Evolutionary conservation across 805 yeast genomes (phyloP).

Genomic region (Teunomyces panamensis): DNA sequence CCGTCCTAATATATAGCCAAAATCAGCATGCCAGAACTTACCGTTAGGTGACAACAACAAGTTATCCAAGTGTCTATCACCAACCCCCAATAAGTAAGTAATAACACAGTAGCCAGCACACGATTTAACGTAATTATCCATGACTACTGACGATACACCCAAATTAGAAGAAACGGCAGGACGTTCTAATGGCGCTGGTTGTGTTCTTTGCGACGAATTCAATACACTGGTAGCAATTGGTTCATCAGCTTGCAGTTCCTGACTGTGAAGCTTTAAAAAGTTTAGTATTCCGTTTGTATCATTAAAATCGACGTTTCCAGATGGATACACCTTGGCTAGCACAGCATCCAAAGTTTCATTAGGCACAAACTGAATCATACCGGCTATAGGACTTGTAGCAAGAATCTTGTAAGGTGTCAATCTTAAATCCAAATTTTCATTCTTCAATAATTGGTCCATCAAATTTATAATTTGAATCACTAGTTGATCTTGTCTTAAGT

Average conservation of each 20-base stretch:
- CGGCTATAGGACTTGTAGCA: slow-evolving; percentile 89
- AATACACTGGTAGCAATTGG: slow-evolving; percentile 25
- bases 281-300: slow-evolving; percentile 69
- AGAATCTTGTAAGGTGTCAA: slow-evolving; percentile 86
- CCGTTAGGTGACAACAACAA: slow-evolving; percentile 71
- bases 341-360: slow-evolving; percentile 85
- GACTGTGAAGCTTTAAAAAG: slow-evolving; percentile 55
- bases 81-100: slow-evolving; percentile 91
- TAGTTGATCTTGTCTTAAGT: slow-evolving; percentile 91
- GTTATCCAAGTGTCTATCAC: slow-evolving; percentile 95
- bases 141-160: slow-evolving; percentile 58
- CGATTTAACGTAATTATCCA: slow-evolving; percentile 93
- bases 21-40: slow-evolving; percentile 97
- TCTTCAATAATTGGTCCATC: slow-evolving; percentile 84
- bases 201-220: slow-evolving; percentile 6
- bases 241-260: slow-evolving; percentile 20
- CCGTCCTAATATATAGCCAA: slow-evolving; percentile 92
- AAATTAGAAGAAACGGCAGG: slow-evolving; percentile 37
- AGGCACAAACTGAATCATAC: slow-evolving; percentile 92
- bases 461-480: slow-evolving; percentile 89
- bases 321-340: slow-evolving; percentile 39
- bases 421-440: slow-evolving; percentile 85
- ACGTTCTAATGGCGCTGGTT: slow-evolving; percentile 16
- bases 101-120: slow-evolving; percentile 98
- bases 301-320: slow-evolving; percentile 4